Evolutionary conservation across 140 eudicot species (phyloP).

Genomic region (Erigeron philadelphicus): DNA sequence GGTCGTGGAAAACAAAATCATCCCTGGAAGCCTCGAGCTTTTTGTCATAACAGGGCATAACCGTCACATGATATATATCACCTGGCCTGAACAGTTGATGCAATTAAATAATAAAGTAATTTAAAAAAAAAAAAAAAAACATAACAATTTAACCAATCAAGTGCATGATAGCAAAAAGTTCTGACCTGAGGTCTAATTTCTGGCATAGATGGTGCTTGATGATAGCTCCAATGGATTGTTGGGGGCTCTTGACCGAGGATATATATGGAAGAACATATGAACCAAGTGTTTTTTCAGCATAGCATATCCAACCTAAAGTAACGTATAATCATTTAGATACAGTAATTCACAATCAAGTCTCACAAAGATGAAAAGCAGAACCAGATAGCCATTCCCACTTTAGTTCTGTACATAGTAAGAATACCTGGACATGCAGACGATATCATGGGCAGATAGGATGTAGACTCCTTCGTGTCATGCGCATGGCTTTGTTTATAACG

Average conservation of each 20-base stretch:
- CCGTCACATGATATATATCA: conserved; percentile 88
- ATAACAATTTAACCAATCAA: neutral
- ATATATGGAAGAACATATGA: conserved; percentile 82
- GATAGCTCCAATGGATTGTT: conserved; percentile 85
- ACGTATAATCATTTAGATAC: neutral
- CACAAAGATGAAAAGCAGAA: neutral
- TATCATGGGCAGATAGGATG: conserved; percentile 63
- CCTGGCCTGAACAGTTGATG: conserved; percentile 46
- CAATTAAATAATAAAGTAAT: conserved; percentile 2
- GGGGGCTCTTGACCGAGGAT: conserved; percentile 97
- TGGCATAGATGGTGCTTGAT: conserved; percentile 66
- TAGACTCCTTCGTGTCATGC: conserved; percentile 34
- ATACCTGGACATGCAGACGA: conserved; percentile 97
- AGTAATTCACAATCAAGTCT: conserved; percentile 1
- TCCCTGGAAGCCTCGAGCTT: conserved; percentile 96
- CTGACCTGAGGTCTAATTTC: conserved; percentile 55
- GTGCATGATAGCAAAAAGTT: neutral
- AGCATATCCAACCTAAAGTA: conserved; percentile 90
- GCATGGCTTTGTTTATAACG: conserved; percentile 63
- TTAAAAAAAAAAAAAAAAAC: neutral
- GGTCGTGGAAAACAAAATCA: conserved; percentile 67
- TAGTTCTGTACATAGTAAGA: neutral
- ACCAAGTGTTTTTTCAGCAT: conserved; percentile 97
- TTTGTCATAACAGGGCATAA: conserved; percentile 99
- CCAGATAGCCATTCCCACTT: neutral